These are phyloP conservation scores for Penicillium janthinellum DNA, from an alignment of 2,329 filamentous ascomycete species.

Conservation along the genomic window DNA sequence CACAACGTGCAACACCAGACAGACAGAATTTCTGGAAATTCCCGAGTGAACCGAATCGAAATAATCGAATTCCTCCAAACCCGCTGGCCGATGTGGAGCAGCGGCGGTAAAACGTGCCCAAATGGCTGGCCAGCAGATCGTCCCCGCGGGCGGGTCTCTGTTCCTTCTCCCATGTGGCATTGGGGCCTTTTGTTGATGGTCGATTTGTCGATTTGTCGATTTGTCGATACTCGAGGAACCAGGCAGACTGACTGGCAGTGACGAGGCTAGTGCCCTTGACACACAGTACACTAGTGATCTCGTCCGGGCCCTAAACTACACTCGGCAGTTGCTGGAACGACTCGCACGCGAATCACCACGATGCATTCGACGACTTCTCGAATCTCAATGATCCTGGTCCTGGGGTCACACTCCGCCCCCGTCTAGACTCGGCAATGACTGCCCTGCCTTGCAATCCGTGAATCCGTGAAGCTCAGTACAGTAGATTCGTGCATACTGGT, in stretches of 20 bases:
- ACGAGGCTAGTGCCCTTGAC: not conserved
- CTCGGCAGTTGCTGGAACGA: not conserved
- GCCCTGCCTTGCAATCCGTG: not conserved
- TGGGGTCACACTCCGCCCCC: not conserved
- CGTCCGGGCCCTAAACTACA: not conserved
- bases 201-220: not conserved
- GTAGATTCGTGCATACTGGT: no score
- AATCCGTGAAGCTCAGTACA: no score
- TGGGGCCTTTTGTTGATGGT: not conserved
- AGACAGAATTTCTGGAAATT: not conserved
- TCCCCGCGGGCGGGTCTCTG: conserved; percentile 14
- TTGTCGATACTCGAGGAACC: not conserved
- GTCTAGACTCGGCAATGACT: conserved; percentile 2
- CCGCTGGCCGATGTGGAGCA: conserved; percentile 10
- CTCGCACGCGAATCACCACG: not conserved
- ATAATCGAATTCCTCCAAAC: not conserved
- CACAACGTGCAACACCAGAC: not conserved
- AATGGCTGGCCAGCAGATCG: conserved; percentile 28
- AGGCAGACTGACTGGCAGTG: no score
- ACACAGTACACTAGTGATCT: not conserved
- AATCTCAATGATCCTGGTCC: not conserved
- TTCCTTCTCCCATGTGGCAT: conserved; percentile 24
- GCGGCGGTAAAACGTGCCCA: conserved; percentile 21
- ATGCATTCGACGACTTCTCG: not conserved
- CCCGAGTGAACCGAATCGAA: conserved; percentile 1